These are phyloP conservation scores for Lodderomyces orthopsilosis DNA, from an alignment of 1,139 yeast genomes.

Conservation along the genomic window DNA sequence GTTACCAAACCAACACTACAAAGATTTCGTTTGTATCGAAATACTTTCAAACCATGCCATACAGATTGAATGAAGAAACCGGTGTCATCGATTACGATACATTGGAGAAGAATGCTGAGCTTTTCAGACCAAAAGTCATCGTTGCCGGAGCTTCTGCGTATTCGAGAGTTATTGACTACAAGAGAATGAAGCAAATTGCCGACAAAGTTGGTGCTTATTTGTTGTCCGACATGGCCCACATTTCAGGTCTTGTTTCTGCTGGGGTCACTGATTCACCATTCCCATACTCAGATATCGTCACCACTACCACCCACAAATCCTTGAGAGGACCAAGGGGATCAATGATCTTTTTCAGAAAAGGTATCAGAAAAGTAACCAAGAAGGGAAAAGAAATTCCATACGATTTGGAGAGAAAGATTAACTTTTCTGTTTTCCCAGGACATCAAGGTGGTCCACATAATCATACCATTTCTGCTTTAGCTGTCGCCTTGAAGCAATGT, in stretches of 20 bases:
- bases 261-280: slow-evolving; percentile 91
- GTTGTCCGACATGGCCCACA: slow-evolving; percentile 95
- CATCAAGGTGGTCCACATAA: slow-evolving; percentile 99
- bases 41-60: slow-evolving; percentile 96
- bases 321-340: slow-evolving; percentile 99
- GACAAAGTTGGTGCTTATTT: slow-evolving; percentile 92
- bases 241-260: slow-evolving; percentile 91
- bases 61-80: slow-evolving; percentile 78
- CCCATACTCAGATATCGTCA: slow-evolving; percentile 91
- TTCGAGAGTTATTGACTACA: slow-evolving; percentile 87
- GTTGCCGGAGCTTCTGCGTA: slow-evolving; percentile 98
- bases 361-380: slow-evolving; percentile 79
- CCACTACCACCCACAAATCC: slow-evolving; percentile 96
- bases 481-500: slow-evolving; percentile 92
- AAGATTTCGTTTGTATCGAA: slow-evolving; percentile 90
- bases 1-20: slow-evolving; percentile 85
- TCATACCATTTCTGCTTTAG: slow-evolving; percentile 93
- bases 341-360: slow-evolving; percentile 95
- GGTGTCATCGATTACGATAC: slow-evolving; percentile 91
- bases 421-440: slow-evolving; percentile 96
- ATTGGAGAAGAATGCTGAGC: slow-evolving; percentile 74
- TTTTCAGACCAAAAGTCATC: slow-evolving; percentile 90
- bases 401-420: slow-evolving; percentile 85
- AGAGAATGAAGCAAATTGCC: slow-evolving; percentile 84
- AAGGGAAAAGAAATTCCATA: slow-evolving; percentile 85